phyloP scores from a whole-genome alignment of 2,329 filamentous ascomycete species.

The Fusarium tanahbumbuense region DNA sequence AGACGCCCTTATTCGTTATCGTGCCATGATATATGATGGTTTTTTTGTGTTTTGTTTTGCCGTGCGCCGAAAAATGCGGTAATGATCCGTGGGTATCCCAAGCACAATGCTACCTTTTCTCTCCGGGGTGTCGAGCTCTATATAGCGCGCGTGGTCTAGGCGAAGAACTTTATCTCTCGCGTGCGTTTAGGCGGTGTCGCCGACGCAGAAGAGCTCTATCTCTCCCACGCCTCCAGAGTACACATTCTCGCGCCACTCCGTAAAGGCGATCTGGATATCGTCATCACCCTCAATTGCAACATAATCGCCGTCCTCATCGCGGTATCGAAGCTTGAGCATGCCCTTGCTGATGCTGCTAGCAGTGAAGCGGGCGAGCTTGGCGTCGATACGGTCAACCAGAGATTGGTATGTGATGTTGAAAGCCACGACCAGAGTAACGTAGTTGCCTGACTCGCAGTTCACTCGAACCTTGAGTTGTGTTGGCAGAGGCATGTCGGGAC shows the following conservation, averaged over 20 bases:
- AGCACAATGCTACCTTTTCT: slow-evolving; percentile 43
- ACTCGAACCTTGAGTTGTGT: slow-evolving; percentile 96
- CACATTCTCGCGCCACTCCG: slow-evolving; percentile 85
- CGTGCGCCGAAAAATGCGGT: slow-evolving; percentile 50
- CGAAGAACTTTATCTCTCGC: neutral
- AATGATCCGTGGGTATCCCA: slow-evolving; percentile 48
- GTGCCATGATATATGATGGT: slow-evolving; percentile 42
- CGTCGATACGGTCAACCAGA: slow-evolving; percentile 93
- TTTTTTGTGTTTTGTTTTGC: slow-evolving; percentile 43
- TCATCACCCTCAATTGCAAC: slow-evolving; percentile 96
- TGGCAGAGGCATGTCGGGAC: slow-evolving; percentile 64
- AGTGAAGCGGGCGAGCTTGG: slow-evolving; percentile 89
- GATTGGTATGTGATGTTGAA: slow-evolving; percentile 96
- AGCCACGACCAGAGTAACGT: slow-evolving; percentile 94
- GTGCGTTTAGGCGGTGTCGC: slow-evolving; percentile 55
- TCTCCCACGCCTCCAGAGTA: slow-evolving; percentile 81
- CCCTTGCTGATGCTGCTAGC: slow-evolving; percentile 84
- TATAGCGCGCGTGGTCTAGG: slow-evolving; percentile 66
- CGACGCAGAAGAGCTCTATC: slow-evolving; percentile 86
- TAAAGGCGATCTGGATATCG: slow-evolving; percentile 94
- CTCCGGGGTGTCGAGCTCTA: slow-evolving; percentile 68
- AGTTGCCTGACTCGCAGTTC: slow-evolving; percentile 85
- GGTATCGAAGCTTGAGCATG: slow-evolving; percentile 87
- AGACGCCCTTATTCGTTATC: slow-evolving; percentile 44
- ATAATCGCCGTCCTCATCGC: slow-evolving; percentile 91